Conservation (phyloP, 163 green algal genomes). For the Prototheca cutis region DNA sequence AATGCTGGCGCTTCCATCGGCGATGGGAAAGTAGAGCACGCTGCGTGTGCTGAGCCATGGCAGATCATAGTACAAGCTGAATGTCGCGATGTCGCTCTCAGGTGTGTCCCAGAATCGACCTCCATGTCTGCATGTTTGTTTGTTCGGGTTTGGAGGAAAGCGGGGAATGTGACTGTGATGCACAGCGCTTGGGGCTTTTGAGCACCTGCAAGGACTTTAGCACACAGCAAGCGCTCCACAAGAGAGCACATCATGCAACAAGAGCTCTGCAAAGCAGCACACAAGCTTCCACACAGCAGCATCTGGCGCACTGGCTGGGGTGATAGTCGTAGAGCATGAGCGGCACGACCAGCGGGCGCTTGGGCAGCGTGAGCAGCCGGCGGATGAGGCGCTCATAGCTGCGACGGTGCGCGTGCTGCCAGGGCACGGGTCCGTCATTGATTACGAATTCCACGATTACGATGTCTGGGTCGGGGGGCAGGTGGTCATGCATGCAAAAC, state of each 20-base stretch:
- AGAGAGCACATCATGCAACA: too few relatives aligned
- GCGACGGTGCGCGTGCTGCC: slow-evolving; percentile 1
- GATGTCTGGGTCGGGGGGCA: not conserved
- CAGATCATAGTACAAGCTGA: slow-evolving; percentile 6
- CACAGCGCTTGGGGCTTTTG: too few relatives aligned
- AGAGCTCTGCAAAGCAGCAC: too few relatives aligned
- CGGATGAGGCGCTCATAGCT: slow-evolving; percentile 7
- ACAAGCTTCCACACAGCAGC: too few relatives aligned
- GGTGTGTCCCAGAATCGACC: not conserved
- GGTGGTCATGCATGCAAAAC: not conserved
- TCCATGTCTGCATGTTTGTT: too few relatives aligned
- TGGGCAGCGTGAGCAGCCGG: slow-evolving; percentile 7
- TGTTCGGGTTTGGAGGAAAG: too few relatives aligned
- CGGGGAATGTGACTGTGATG: too few relatives aligned
- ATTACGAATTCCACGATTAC: slow-evolving; percentile 3
- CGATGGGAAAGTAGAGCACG: not conserved
- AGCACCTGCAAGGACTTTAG: too few relatives aligned
- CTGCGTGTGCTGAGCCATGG: slow-evolving; percentile 4
- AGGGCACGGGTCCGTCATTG: slow-evolving; percentile 1
- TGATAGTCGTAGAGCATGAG: slow-evolving; percentile 3
- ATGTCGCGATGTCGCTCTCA: not conserved
- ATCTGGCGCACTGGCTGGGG: not conserved
- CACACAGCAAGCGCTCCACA: too few relatives aligned
- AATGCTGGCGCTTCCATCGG: too few relatives aligned
- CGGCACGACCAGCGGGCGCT: not conserved